phyloP scores from a whole-genome alignment of 1,139 yeast genomes.

The Pichia terricola region DNA sequence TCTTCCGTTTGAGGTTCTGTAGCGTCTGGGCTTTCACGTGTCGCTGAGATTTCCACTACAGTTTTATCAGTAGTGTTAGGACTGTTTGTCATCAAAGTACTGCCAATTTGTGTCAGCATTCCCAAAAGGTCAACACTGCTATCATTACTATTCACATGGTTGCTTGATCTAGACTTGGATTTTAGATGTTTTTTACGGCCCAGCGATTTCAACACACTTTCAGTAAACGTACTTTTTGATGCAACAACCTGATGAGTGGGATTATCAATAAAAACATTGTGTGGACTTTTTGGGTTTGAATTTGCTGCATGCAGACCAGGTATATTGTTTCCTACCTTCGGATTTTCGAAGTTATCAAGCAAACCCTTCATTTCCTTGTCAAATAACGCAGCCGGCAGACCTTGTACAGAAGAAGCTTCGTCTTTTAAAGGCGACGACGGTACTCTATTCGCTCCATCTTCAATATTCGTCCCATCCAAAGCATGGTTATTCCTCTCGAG shows the following conservation, averaged over 20 bases:
- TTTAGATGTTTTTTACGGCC: not conserved
- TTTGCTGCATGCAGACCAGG: constrained; percentile 9
- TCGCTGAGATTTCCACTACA: no score
- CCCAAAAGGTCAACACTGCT: constrained; percentile 17
- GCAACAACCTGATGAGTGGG: constrained; percentile 16
- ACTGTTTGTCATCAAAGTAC: constrained; percentile 1
- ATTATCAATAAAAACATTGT: not conserved
- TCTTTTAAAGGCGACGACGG: constrained; percentile 12
- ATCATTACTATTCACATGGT: not conserved
- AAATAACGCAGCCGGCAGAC: constrained; percentile 9
- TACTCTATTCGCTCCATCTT: constrained; percentile 1
- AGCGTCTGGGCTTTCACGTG: no score
- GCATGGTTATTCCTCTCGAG: not conserved
- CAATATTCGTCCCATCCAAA: no score
- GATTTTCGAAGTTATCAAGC: constrained; percentile 14
- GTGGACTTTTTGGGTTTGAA: constrained; percentile 19
- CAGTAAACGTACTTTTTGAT: constrained; percentile 17
- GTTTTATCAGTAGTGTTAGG: not conserved
- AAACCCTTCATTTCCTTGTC: constrained; percentile 22
- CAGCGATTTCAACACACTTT: constrained; percentile 17
- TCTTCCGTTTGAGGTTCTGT: no score
- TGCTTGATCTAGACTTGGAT: not conserved
- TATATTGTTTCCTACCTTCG: not conserved
- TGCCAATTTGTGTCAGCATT: constrained; percentile 19
- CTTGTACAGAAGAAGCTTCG: not conserved